These are phyloP conservation scores for Urostyla sp. DNA, from an alignment of 73 alveolate genomes.

Conservation along the genomic window DNA sequence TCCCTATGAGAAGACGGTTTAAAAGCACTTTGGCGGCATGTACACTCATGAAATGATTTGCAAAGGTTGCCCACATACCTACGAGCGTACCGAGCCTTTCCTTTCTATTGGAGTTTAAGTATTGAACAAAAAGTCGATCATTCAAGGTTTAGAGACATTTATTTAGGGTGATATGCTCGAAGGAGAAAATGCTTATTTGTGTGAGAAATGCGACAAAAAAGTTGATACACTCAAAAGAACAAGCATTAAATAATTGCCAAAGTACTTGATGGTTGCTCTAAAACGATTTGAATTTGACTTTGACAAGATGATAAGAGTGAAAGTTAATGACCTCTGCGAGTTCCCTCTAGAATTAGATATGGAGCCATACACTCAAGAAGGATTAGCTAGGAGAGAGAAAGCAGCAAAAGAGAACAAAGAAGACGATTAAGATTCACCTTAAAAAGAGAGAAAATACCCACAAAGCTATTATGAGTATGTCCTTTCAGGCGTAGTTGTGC, in stretches of 20 bases:
- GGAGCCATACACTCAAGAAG: conserved; percentile 96
- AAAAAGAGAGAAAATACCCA: conserved; percentile 73
- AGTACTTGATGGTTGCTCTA: conserved; percentile 88
- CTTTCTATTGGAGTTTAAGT: conserved; percentile 84
- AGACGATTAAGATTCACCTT: conserved; percentile 63
- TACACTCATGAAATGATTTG: conserved; percentile 78
- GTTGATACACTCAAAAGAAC: conserved; percentile 94
- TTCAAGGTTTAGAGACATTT: conserved; percentile 89
- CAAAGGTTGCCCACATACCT: conserved; percentile 83
- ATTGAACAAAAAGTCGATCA: conserved; percentile 89
- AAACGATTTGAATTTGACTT: conserved; percentile 97
- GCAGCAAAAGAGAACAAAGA: conserved; percentile 33
- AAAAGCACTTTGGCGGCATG: conserved; percentile 79
- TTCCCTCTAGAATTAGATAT: conserved; percentile 95
- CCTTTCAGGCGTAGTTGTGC: conserved; percentile 95
- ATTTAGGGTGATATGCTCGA: conserved; percentile 97
- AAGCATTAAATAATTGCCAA: conserved; percentile 93
- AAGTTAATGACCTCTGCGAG: conserved; percentile 96
- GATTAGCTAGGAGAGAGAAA: conserved; percentile 84
- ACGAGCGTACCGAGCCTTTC: conserved; percentile 76
- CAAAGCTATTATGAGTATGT: conserved; percentile 85
- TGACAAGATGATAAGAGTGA: conserved; percentile 91
- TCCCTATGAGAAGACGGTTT: conserved; percentile 46
- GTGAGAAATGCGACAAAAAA: conserved; percentile 94
- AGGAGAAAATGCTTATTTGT: conserved; percentile 96